These are phyloP conservation scores for Aspergillus arachidicola DNA, from an alignment of 2,329 filamentous ascomycete species.

Conservation along the genomic window DNA sequence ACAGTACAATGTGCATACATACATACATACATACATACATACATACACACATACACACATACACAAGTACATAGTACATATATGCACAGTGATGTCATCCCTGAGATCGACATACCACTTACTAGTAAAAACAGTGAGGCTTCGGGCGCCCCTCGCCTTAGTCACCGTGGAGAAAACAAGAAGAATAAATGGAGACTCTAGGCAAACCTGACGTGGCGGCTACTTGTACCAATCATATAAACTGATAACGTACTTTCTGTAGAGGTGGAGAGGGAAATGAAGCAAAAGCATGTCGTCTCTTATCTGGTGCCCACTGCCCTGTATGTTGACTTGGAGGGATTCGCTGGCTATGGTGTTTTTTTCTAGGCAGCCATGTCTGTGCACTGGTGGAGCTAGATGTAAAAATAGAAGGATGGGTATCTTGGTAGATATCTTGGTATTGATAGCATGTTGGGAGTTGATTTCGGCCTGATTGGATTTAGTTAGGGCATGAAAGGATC, in stretches of 20 bases:
- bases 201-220: not conserved
- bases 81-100: not conserved
- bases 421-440: not conserved
- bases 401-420: not conserved
- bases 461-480: not conserved
- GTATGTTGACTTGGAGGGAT: no score
- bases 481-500: not conserved
- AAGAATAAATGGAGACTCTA: not conserved
- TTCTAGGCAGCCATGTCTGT: no score
- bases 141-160: not conserved
- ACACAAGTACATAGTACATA: not conserved
- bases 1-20: not conserved
- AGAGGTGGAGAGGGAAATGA: no score
- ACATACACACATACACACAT: no score
- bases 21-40: not conserved
- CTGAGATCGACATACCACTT: not conserved
- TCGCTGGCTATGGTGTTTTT: no score
- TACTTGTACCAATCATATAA: not conserved
- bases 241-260: not conserved
- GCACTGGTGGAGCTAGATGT: no score
- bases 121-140: not conserved
- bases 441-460: not conserved
- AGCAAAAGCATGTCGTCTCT: no score
- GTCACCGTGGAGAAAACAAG: not conserved
- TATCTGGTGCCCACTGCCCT: no score